Percentiles rank a stretch among this genome's conserved stretches.
These are phyloP conservation scores for Apophysomyces elegans DNA, from an alignment of 371 early-diverging fungal species.

Conservation along the genomic window DNA sequence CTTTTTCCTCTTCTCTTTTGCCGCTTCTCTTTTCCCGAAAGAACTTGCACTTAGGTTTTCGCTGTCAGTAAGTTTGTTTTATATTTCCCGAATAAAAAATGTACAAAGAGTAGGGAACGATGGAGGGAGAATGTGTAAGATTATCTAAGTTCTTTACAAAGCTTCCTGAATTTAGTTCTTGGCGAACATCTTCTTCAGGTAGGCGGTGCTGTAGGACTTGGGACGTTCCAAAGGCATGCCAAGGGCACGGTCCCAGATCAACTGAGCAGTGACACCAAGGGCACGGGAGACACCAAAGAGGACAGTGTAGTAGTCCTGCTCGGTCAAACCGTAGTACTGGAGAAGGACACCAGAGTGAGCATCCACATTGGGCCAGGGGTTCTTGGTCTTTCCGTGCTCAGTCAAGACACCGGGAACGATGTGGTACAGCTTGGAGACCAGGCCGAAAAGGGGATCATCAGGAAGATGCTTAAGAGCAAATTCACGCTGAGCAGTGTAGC, in stretches of 20 bases:
- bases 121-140: neutral
- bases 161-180: slow-evolving; percentile 45
- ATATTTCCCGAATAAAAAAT: slow-evolving; percentile 2
- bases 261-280: slow-evolving; percentile 91
- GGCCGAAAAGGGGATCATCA: slow-evolving; percentile 94
- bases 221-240: slow-evolving; percentile 96
- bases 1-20: too few relatives aligned
- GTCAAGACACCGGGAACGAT: slow-evolving; percentile 95
- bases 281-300: slow-evolving; percentile 98
- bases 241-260: slow-evolving; percentile 97
- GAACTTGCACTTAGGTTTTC: too few relatives aligned
- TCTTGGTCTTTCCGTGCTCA: slow-evolving; percentile 99
- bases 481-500: slow-evolving; percentile 98
- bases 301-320: slow-evolving; percentile 99
- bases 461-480: slow-evolving; percentile 98
- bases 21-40: too few relatives aligned
- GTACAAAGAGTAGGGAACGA: slow-evolving; percentile 3
- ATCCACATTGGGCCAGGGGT: slow-evolving; percentile 99
- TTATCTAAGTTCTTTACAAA: slow-evolving; percentile 4
- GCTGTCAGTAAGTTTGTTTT: neutral
- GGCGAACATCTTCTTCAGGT: slow-evolving; percentile 80
- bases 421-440: slow-evolving; percentile 95
- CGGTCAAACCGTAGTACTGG: slow-evolving; percentile 94
- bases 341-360: slow-evolving; percentile 98
- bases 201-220: slow-evolving; percentile 90